Evolutionary conservation across 164 flowering plant species (phyloP), one percentile per base, ranked within the genome.

Genomic region (Vitis labrusca): DNA sequence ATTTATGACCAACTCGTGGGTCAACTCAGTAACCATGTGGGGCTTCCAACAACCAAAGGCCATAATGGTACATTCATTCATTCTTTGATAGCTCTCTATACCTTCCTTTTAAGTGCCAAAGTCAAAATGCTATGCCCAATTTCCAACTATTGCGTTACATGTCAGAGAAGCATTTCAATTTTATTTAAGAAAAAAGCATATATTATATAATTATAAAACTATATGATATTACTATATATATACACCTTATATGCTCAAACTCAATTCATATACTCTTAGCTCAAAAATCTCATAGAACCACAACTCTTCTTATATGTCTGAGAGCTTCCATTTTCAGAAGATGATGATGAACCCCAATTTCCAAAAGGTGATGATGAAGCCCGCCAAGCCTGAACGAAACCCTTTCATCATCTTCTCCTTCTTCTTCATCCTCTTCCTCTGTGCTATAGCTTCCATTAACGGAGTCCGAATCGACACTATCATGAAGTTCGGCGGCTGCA

Each of bases 391-490:
- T 8, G 70, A 67, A 8, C 65, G 80, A 10, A 68, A 63, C 9
- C 64, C 77, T 3, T 81, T 85, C 80, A 71, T 82, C 48, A 2
- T 85, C 64, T 68, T 78, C 1, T 87, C 88, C 13, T 71, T 93
- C 77, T 64, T 83, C 77, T 82, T 90, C 84, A 63, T 89, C 69
- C 5, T 82, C 12, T 80, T 86, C 81, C 82, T 91, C 32, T 90
- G 88, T 61, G 67, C 81, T 15, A 65, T 92, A 61, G 85, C 91
- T 61, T 92, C 93, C 67, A 71, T 92, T 74, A 86, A 89, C 57
- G 91, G 89, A 75, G 44, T 84, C 54, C 85, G 93, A 2, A 80
- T 85, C 74, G 88, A 83, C 27, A 66, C 66, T 52, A 48, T 91
- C 8, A 30, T 81, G 5, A 80, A 71, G 50, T 71, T 91, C 37